phyloP scores from a whole-genome alignment of 1,284 basidiomycete genomes.

The Ganoderma meredithae region DNA sequence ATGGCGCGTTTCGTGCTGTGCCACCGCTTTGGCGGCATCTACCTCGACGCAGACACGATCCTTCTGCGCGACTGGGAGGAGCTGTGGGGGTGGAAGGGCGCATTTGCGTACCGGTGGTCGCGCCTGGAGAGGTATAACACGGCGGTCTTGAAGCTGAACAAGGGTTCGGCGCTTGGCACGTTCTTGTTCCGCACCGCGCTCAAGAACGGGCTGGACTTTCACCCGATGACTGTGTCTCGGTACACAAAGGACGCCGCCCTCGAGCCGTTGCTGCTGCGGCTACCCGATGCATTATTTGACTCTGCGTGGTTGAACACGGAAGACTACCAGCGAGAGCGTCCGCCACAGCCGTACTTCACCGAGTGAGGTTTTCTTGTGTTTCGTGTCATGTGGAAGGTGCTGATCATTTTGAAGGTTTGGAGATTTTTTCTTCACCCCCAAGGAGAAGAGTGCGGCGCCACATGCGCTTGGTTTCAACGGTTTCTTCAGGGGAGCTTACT shows the following conservation, averaged over 20 bases:
- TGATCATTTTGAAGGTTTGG: conserved; percentile 52
- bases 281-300: conserved; percentile 75
- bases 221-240: conserved; percentile 71
- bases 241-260: conserved; percentile 71
- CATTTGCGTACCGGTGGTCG: conserved; percentile 76
- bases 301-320: conserved; percentile 76
- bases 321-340: conserved; percentile 69
- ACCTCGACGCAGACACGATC: conserved; percentile 75
- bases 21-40: conserved; percentile 74
- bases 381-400: conserved; percentile 5
- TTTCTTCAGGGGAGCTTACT: conserved; percentile 74
- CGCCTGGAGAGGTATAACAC: conserved; percentile 74
- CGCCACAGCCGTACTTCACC: conserved; percentile 72
- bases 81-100: conserved; percentile 73
- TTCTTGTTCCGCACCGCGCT: conserved; percentile 75
- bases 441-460: conserved; percentile 58
- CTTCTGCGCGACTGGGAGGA: conserved; percentile 79
- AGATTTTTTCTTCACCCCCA: conserved; percentile 69
- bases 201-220: conserved; percentile 75
- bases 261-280: conserved; percentile 62
- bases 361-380: conserved; percentile 48
- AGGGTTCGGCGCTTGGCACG: conserved; percentile 65
- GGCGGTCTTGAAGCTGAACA: conserved; percentile 73
- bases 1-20: conserved; percentile 76
- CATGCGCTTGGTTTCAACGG: conserved; percentile 69